Base-by-base conservation (phyloP, 2,329 filamentous ascomycete genomes). In the Cryphonectria japonica region DNA sequence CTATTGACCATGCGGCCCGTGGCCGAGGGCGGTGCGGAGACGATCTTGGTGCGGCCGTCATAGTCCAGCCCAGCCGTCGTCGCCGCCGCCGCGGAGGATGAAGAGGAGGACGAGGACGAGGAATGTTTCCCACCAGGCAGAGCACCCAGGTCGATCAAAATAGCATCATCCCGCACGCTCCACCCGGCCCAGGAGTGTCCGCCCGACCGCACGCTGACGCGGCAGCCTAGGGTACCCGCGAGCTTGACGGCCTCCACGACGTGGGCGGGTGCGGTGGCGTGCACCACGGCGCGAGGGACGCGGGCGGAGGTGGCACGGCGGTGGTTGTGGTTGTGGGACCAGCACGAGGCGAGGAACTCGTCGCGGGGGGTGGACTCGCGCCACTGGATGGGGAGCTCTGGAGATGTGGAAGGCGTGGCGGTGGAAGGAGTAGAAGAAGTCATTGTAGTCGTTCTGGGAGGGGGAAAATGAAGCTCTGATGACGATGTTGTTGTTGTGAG, bases 171-270 rank as follows among this genome's bases (percentile, higher is more conserved):
- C 6, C 83, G 79, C 5, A 86, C 80, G 73, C 81, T 83, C 83
- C 83, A 86, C 0, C 78, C 83, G 0, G 83, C 82, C 82, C 82
- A 85, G 63, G 77, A 80, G 73, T 86, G 84, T 0, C 85, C 84
- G 2, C 84, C 84, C 8, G 83, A 83, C 13, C 84, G 80, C 13
- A 86, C 79, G 1, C 81, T 81, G 1, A 85, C 77, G 1, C 82
- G 78, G 69, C 76, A 79, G 8, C 77, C 74, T 9, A 76, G 67
- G 39, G 79, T 66, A 1, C 73, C 77, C 1, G 84, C 83, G 8
- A 85, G 75, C 37, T 76, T 73, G 1, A 85, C 80, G 0, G 81
- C 80, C 52, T 77, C 73, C 0, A 80, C 69, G 2, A 85, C 76
- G 68, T 85, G 80, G 3, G 76, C 68, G 13, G 78, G 75, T 1